Evolutionary conservation across 148 eudicot genomes (phyloP).

Genomic region (Nyssa sinensis): DNA sequence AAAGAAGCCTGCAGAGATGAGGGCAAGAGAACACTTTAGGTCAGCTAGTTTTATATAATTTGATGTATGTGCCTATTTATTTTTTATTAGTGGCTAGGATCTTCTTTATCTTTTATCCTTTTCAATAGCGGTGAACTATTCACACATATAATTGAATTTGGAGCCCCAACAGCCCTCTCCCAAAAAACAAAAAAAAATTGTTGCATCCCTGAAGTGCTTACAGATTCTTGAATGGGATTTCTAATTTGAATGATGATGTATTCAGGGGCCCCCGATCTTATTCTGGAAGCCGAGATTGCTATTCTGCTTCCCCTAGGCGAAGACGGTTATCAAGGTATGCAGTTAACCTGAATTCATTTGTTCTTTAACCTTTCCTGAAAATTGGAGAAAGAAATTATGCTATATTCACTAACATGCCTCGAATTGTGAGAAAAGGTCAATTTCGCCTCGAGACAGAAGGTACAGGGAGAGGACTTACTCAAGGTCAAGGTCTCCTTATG

Average conservation of each 20-base stretch:
- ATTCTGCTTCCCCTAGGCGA: slow-evolving; percentile 55
- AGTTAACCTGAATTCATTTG: neutral
- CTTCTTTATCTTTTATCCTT: no score
- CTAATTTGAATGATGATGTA: neutral
- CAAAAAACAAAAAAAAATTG: no score
- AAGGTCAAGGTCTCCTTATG: slow-evolving; percentile 48
- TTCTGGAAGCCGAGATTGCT: slow-evolving; percentile 51
- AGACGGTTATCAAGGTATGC: slow-evolving; percentile 55
- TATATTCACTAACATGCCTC: neutral
- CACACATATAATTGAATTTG: no score
- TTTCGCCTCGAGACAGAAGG: slow-evolving; percentile 53
- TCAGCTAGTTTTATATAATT: slow-evolving; percentile 3
- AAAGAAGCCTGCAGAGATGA: slow-evolving; percentile 88
- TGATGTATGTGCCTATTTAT: neutral
- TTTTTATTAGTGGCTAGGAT: neutral
- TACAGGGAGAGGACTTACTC: slow-evolving; percentile 65
- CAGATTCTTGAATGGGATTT: neutral
- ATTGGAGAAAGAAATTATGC: neutral
- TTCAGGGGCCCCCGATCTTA: slow-evolving; percentile 41
- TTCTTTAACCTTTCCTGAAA: neutral
- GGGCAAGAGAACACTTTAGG: slow-evolving; percentile 66
- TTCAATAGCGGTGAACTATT: no score
- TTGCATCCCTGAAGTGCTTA: no score
- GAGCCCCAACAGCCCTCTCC: neutral
- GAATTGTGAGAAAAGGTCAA: slow-evolving; percentile 51